A percentile compares a stretch with the other conserved stretches of the same genome.
These are phyloP conservation scores for Annulohypoxylon moriforme DNA, from an alignment of 495 filamentous ascomycete species.

Conservation along the genomic window DNA sequence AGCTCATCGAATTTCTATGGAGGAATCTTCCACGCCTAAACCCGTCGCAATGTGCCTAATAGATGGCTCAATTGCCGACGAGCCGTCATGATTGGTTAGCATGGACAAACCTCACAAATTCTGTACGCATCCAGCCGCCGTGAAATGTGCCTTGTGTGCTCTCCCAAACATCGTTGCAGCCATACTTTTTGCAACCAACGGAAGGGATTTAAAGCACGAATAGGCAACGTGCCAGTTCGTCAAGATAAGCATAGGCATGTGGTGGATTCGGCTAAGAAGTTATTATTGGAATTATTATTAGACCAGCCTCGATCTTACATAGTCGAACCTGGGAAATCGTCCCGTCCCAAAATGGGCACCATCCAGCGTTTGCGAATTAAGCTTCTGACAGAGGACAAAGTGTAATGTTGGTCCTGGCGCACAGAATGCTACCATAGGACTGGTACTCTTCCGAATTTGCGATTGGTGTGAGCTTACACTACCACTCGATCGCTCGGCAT, in stretches of 20 bases:
- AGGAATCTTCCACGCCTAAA: slow-evolving; percentile 39
- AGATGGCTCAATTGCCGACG: slow-evolving; percentile 36
- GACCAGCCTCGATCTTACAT: slow-evolving; percentile 29
- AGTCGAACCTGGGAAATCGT: neutral
- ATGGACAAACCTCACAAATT: slow-evolving; percentile 13
- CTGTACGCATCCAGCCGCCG: slow-evolving; percentile 34
- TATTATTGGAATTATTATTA: slow-evolving; percentile 28
- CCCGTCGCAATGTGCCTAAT: slow-evolving; percentile 42
- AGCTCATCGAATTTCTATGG: slow-evolving; percentile 25
- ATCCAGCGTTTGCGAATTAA: slow-evolving; percentile 33
- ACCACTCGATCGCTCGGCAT: slow-evolving; percentile 10
- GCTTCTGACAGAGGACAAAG: slow-evolving; percentile 35
- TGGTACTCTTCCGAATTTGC: slow-evolving; percentile 23
- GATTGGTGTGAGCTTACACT: slow-evolving; percentile 22
- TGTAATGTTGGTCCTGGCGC: slow-evolving; percentile 15
- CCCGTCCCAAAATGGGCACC: slow-evolving; percentile 1
- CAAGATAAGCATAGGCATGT: slow-evolving; percentile 20
- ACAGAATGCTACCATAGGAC: slow-evolving; percentile 18
- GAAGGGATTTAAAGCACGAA: slow-evolving; percentile 1
- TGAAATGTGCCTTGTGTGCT: slow-evolving; percentile 28
- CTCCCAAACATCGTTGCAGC: slow-evolving; percentile 18
- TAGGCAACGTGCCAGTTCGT: neutral
- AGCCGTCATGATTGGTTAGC: slow-evolving; percentile 22
- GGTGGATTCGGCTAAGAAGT: slow-evolving; percentile 8
- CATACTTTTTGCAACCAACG: slow-evolving; percentile 5